Conservation (phyloP, 495 filamentous ascomycete genomes). For the Penicillium bialowiezense region DNA sequence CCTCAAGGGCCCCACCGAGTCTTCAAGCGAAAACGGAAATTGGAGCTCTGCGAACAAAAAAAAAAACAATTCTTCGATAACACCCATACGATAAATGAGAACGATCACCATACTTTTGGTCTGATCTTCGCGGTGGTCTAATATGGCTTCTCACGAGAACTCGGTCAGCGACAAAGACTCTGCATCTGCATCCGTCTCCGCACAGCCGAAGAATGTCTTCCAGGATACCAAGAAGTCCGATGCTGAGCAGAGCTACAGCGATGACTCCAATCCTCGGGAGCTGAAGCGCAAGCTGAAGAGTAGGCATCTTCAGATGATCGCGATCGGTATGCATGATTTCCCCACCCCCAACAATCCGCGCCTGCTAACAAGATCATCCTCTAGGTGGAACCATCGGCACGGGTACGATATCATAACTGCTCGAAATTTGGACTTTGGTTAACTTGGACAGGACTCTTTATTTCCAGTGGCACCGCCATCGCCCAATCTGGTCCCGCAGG, state of each 20-base stretch:
- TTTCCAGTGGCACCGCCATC: slow-evolving; percentile 65
- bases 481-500: slow-evolving; percentile 59
- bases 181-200: slow-evolving; percentile 3
- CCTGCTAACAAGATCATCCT: slow-evolving; percentile 52
- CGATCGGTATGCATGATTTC: slow-evolving; percentile 52
- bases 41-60: slow-evolving; percentile 8
- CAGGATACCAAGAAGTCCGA: slow-evolving; percentile 26
- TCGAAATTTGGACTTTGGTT: too few species aligned
- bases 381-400: slow-evolving; percentile 72
- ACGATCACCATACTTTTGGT: too few species aligned
- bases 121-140: background rate
- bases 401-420: slow-evolving; percentile 37
- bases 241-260: slow-evolving; percentile 19
- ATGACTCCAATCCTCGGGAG: slow-evolving; percentile 14
- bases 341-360: slow-evolving; percentile 24
- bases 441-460: slow-evolving; percentile 51
- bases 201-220: slow-evolving; percentile 9
- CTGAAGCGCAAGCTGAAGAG: slow-evolving; percentile 59
- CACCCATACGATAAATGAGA: too few species aligned
- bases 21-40: slow-evolving; percentile 24
- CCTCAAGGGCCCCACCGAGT: slow-evolving; percentile 13
- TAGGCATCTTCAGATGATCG: slow-evolving; percentile 67
- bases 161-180: slow-evolving; percentile 5
- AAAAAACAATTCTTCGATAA: too few species aligned
- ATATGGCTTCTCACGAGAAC: slow-evolving; percentile 16